Evolutionary conservation across 441 rosid species (phyloP).

Genomic region (Breynia disticha): DNA sequence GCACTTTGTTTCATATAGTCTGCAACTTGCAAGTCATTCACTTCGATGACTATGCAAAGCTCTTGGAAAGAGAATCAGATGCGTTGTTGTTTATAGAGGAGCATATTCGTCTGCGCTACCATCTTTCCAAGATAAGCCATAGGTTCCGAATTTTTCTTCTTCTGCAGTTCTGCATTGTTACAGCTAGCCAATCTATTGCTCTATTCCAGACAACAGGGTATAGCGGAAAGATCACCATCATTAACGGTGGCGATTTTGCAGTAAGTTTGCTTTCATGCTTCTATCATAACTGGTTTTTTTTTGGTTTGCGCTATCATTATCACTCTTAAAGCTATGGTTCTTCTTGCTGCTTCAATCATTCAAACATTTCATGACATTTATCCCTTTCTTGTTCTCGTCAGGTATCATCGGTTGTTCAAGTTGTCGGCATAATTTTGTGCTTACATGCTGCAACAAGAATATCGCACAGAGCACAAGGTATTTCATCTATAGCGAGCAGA

Average conservation of each 20-base stretch:
- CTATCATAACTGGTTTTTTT: not conserved
- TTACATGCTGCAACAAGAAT: constrained; percentile 88
- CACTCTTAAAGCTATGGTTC: too few relatives aligned
- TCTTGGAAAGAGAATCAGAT: constrained; percentile 58
- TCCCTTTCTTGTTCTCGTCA: constrained; percentile 17
- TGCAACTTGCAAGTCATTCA: constrained; percentile 92
- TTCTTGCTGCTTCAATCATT: constrained; percentile 4
- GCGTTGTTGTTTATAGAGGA: constrained; percentile 59
- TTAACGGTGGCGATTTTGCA: constrained; percentile 81
- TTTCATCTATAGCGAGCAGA: constrained; percentile 61
- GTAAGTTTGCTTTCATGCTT: constrained; percentile 36
- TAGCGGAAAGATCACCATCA: constrained; percentile 43
- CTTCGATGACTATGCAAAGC: constrained; percentile 71
- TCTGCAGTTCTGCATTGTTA: constrained; percentile 62
- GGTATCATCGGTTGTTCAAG: constrained; percentile 83
- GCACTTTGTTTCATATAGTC: constrained; percentile 74
- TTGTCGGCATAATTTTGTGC: constrained; percentile 73
- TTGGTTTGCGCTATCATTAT: constrained; percentile 1
- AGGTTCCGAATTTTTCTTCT: constrained; percentile 85
- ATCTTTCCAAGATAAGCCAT: constrained; percentile 91
- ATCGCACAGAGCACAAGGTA: constrained; percentile 79
- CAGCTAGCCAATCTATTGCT: constrained; percentile 57
- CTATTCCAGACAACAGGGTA: constrained; percentile 77
- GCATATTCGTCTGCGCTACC: constrained; percentile 58
- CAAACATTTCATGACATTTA: constrained; percentile 4